Percentiles rank a stretch among this genome's conserved stretches.
phyloP scores from a whole-genome alignment of 495 filamentous ascomycete genomes.

The Aspergillus asperescens region DNA sequence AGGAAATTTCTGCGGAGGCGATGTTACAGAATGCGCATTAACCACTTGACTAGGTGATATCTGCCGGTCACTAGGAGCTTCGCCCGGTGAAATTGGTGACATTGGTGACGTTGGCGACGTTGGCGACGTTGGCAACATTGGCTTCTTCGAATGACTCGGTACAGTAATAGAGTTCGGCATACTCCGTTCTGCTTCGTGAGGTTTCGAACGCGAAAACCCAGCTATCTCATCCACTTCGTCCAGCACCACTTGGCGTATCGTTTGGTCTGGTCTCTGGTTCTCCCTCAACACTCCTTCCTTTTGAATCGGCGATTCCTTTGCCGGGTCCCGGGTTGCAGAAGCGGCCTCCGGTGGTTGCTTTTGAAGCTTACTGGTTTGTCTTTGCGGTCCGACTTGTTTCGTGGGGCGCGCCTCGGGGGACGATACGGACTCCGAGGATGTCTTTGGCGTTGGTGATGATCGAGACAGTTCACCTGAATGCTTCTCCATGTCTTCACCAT shows the following conservation, averaged over 20 bases:
- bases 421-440: conserved; percentile 44
- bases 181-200: conserved; percentile 16
- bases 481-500: conserved; percentile 58
- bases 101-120: conserved; percentile 14
- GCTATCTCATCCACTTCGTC: conserved; percentile 26
- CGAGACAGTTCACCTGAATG: conserved; percentile 51
- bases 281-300: conserved; percentile 10
- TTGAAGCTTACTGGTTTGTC: conserved; percentile 67
- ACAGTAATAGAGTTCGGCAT: conserved; percentile 6
- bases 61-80: conserved; percentile 10
- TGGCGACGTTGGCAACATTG: conserved; percentile 20
- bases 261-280: conserved; percentile 23
- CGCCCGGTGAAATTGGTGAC: conserved; percentile 30
- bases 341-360: conserved; percentile 57
- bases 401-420: conserved; percentile 30
- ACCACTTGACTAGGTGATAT: conserved; percentile 8
- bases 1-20: conserved; percentile 32
- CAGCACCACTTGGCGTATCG: conserved; percentile 40
- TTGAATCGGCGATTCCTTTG: conserved; percentile 11
- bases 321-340: conserved; percentile 39
- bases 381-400: conserved; percentile 39
- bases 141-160: conserved; percentile 22
- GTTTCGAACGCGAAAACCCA: conserved; percentile 17
- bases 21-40: conserved; percentile 23
- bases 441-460: conserved; percentile 47